Percentiles rank a stretch among this genome's conserved stretches.
These are phyloP conservation scores for Cryphonectria radicalis DNA, from an alignment of 2,329 filamentous ascomycete genomes.

Conservation along the genomic window DNA sequence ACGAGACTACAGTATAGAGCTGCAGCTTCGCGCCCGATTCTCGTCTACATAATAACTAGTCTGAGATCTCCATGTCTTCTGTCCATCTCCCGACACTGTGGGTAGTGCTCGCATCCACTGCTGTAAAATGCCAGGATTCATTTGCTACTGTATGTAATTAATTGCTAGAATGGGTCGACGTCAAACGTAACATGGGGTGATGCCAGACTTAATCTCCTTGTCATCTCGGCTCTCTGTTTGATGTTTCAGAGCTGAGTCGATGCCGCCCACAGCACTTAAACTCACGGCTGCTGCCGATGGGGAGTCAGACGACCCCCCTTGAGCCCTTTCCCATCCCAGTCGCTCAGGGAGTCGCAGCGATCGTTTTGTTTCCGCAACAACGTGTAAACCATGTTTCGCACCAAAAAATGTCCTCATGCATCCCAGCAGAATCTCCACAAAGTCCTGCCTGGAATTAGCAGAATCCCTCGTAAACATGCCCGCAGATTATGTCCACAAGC, in stretches of 20 bases:
- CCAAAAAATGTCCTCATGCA: not conserved
- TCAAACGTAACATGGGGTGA: not conserved
- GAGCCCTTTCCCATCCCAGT: not conserved
- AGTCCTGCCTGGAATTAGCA: not conserved
- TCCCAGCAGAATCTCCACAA: not conserved
- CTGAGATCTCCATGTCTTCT: too few relatives aligned
- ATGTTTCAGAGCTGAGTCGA: not conserved
- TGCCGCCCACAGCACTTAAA: not conserved
- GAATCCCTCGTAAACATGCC: not conserved
- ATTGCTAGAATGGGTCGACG: not conserved
- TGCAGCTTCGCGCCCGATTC: too few relatives aligned
- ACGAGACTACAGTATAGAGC: too few relatives aligned
- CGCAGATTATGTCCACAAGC: not conserved
- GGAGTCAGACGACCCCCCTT: not conserved
- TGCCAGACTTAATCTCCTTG: not conserved
- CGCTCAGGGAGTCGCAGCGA: not conserved
- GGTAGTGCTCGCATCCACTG: not conserved
- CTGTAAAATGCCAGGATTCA: not conserved
- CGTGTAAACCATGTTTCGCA: not conserved
- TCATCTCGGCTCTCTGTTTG: not conserved
- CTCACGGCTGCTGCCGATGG: not conserved
- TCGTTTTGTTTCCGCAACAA: too few relatives aligned
- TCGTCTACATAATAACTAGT: too few relatives aligned
- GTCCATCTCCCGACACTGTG: too few relatives aligned
- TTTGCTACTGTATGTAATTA: not conserved